phyloP scores from a whole-genome alignment of 2,329 filamentous ascomycete genomes.

The Epichloe gansuensis region DNA sequence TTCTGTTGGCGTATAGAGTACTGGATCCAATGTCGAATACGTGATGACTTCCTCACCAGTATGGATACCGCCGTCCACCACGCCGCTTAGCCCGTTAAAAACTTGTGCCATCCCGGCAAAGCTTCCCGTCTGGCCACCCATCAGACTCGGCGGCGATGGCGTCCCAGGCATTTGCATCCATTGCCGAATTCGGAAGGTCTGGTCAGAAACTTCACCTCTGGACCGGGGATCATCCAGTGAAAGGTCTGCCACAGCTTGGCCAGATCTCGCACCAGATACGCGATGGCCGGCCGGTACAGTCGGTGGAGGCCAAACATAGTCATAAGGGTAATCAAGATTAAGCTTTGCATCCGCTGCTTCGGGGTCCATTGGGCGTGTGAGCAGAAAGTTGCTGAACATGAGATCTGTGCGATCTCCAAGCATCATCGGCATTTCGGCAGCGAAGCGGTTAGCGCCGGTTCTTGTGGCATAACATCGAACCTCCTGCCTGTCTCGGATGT shows the following conservation, averaged over 20 bases:
- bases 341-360: constrained; percentile 22
- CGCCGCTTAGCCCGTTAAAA: constrained; percentile 1
- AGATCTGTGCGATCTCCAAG: constrained; percentile 32
- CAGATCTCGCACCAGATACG: constrained; percentile 24
- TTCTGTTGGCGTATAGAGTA: constrained; percentile 66
- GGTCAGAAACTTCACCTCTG: constrained; percentile 51
- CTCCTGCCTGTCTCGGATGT: constrained; percentile 13
- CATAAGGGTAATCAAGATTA: constrained; percentile 28
- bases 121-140: constrained; percentile 16
- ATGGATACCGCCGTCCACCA: constrained; percentile 26
- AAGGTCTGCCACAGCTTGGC: constrained; percentile 14
- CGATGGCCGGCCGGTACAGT: constrained; percentile 53
- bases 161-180: constrained; percentile 56
- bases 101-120: constrained; percentile 12
- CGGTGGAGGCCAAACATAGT: constrained; percentile 63
- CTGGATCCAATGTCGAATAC: constrained; percentile 58
- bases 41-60: constrained; percentile 48
- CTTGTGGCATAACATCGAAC: constrained; percentile 11
- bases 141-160: constrained; percentile 14
- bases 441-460: constrained; percentile 27
- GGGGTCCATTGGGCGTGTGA: constrained; percentile 40
- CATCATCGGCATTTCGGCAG: constrained; percentile 40
- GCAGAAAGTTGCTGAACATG: constrained; percentile 55
- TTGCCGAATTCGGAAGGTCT: constrained; percentile 60
- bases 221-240: constrained; percentile 24